Evolutionary conservation across 371 early-diverging fungal genomes (phyloP).

Genomic region (Zancudomyces culisetae): DNA sequence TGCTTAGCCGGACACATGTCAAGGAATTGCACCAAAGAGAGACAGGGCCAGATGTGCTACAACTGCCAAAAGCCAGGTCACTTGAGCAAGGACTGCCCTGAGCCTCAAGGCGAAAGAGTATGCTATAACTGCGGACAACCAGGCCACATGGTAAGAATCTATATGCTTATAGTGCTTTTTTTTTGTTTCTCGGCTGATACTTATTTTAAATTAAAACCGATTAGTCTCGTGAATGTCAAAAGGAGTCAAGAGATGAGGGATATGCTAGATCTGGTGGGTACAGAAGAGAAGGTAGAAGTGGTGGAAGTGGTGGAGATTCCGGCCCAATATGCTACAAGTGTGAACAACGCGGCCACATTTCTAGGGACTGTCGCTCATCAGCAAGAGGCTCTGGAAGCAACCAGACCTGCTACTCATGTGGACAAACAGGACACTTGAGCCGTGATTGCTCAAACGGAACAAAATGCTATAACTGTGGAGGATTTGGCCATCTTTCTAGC

Average conservation of each 20-base stretch:
- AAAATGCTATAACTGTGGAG: slow-evolving; percentile 9
- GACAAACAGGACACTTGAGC: slow-evolving; percentile 33
- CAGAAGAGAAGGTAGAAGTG: slow-evolving; percentile 12
- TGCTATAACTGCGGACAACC: slow-evolving; percentile 50
- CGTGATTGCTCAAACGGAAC: slow-evolving; percentile 25
- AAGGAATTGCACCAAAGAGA: slow-evolving; percentile 14
- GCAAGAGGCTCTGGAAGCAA: background rate
- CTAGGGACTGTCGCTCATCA: slow-evolving; percentile 8
- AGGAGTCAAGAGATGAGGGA: background rate
- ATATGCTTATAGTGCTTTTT: background rate
- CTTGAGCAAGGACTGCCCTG: slow-evolving; percentile 3
- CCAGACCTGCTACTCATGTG: slow-evolving; percentile 38
- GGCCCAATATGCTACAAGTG: slow-evolving; percentile 36
- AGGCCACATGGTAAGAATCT: slow-evolving; percentile 28
- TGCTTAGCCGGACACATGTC: slow-evolving; percentile 21
- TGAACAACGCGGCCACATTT: slow-evolving; percentile 17
- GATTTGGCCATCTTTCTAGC: slow-evolving; percentile 2
- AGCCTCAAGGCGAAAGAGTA: slow-evolving; percentile 2
- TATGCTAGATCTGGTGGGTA: slow-evolving; percentile 3
- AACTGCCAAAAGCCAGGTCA: slow-evolving; percentile 7
- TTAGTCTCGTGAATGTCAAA: slow-evolving; percentile 10
- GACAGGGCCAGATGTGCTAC: slow-evolving; percentile 6
- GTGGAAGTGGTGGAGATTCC: slow-evolving; percentile 2
- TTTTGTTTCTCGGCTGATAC: no score
- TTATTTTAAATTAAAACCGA: slow-evolving; percentile 5